These are phyloP conservation scores for Westerdykella sp. DNA, from an alignment of 2,329 filamentous ascomycete genomes.

Conservation along the genomic window DNA sequence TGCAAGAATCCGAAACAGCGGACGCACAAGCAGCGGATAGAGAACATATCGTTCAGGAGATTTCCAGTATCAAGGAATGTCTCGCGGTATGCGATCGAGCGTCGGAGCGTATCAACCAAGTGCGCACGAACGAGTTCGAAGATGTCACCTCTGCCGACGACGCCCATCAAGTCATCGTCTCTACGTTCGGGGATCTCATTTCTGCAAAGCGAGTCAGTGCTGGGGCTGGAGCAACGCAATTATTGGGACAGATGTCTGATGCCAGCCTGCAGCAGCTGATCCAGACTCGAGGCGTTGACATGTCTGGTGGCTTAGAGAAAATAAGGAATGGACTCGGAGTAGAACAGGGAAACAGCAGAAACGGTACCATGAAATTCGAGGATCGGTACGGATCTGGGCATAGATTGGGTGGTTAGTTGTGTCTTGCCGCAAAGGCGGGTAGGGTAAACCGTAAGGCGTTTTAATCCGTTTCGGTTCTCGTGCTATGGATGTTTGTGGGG, in stretches of 20 bases:
- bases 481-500: no score
- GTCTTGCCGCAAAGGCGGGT: no score
- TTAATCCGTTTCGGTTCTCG: no score
- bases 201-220: conserved; percentile 5
- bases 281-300: background rate
- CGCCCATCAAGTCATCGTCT: conserved; percentile 8
- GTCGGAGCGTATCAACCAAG: conserved; percentile 4
- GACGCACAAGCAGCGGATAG: background rate
- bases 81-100: conserved; percentile 6
- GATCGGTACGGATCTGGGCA: no score
- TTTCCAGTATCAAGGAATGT: conserved; percentile 5
- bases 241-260: conserved; percentile 8
- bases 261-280: conserved; percentile 4
- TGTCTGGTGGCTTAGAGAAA: no score
- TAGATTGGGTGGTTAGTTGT: no score
- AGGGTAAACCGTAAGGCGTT: no score
- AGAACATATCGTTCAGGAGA: conserved; percentile 4
- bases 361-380: no score
- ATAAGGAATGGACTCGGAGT: no score
- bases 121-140: conserved; percentile 6
- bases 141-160: conserved; percentile 6
- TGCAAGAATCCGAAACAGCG: conserved; percentile 8
- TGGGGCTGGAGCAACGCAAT: conserved; percentile 4
- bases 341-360: no score
- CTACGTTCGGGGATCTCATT: conserved; percentile 9